These are phyloP conservation scores for Drechmeria coniospora DNA, from an alignment of 2,329 filamentous ascomycete species.

Conservation along the genomic window DNA sequence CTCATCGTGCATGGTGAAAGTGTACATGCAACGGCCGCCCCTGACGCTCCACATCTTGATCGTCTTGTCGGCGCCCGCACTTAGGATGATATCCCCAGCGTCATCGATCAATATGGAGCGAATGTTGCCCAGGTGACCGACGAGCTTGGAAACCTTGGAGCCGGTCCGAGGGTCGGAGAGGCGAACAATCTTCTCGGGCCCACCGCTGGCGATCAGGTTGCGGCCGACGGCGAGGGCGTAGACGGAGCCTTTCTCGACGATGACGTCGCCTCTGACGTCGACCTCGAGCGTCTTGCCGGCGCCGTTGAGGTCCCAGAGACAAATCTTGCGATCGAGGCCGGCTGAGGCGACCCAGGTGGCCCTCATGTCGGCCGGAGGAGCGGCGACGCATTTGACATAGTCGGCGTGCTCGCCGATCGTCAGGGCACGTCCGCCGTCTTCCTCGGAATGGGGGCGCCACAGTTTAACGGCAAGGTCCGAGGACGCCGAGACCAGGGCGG, in stretches of 20 bases:
- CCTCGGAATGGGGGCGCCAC: conserved; percentile 61
- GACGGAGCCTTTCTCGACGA: conserved; percentile 80
- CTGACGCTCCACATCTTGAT: conserved; percentile 97
- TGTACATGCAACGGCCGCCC: conserved; percentile 92
- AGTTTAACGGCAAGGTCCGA: conserved; percentile 90
- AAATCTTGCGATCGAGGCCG: conserved; percentile 82
- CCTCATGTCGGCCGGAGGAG: conserved; percentile 43
- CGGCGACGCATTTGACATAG: conserved; percentile 89
- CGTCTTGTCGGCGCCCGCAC: conserved; percentile 88
- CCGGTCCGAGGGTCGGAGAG: conserved; percentile 85
- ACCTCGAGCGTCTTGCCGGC: conserved; percentile 77
- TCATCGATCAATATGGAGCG: conserved; percentile 81
- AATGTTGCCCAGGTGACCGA: conserved; percentile 91
- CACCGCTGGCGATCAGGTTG: conserved; percentile 76
- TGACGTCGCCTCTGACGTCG: conserved; percentile 68
- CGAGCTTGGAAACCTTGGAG: conserved; percentile 86
- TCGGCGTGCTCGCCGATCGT: conserved; percentile 88
- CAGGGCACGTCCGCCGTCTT: conserved; percentile 34
- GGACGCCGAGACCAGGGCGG: conserved; percentile 72
- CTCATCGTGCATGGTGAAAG: conserved; percentile 96
- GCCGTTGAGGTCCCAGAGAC: conserved; percentile 84
- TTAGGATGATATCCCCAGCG: conserved; percentile 80
- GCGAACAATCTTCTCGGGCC: conserved; percentile 82
- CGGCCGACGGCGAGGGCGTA: conserved; percentile 75
- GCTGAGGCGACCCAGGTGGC: conserved; percentile 86